A percentile compares a stretch with the other conserved stretches of the same genome.
These are phyloP conservation scores for Kockovaella imperatae DNA, from an alignment of 768 basidiomycete genomes.

Conservation along the genomic window DNA sequence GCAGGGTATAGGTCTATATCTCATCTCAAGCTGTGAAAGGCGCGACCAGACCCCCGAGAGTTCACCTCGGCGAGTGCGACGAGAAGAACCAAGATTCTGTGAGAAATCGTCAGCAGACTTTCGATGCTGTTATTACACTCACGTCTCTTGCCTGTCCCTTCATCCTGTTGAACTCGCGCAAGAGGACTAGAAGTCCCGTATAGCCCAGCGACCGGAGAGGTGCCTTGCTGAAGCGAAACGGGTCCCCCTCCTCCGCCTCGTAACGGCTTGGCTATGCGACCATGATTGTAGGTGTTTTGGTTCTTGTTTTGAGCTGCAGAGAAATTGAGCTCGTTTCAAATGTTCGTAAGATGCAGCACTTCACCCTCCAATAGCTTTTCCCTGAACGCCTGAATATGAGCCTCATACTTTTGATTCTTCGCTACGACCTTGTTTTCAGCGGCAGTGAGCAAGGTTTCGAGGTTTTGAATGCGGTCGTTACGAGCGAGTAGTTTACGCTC, in stretches of 20 bases:
- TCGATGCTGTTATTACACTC: conserved; percentile 6
- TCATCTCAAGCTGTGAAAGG: too few species aligned
- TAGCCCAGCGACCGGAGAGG: conserved; percentile 12
- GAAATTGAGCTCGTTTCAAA: conserved; percentile 7
- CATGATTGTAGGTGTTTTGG: conserved; percentile 66
- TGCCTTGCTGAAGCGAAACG: not conserved
- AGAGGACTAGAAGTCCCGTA: conserved; percentile 30
- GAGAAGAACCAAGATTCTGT: conserved; percentile 21
- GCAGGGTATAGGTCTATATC: too few species aligned
- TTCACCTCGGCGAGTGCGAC: not conserved
- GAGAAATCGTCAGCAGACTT: not conserved
- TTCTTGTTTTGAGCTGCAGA: conserved; percentile 63
- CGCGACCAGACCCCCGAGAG: too few species aligned
- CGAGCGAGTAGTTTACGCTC: conserved; percentile 93
- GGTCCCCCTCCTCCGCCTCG: conserved; percentile 65
- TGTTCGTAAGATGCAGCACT: not conserved
- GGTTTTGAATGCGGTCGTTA: conserved; percentile 94
- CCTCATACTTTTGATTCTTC: conserved; percentile 93
- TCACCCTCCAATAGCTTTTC: conserved; percentile 83
- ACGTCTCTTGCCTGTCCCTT: conserved; percentile 33
- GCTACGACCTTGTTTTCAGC: conserved; percentile 85
- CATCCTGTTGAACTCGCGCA: conserved; percentile 33
- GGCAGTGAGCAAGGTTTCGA: conserved; percentile 85
- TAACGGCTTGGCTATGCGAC: conserved; percentile 92
- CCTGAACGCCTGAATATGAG: conserved; percentile 81